Conservation (phyloP, 176 grass and related monocot species). For the Neostapfia colusana region DNA sequence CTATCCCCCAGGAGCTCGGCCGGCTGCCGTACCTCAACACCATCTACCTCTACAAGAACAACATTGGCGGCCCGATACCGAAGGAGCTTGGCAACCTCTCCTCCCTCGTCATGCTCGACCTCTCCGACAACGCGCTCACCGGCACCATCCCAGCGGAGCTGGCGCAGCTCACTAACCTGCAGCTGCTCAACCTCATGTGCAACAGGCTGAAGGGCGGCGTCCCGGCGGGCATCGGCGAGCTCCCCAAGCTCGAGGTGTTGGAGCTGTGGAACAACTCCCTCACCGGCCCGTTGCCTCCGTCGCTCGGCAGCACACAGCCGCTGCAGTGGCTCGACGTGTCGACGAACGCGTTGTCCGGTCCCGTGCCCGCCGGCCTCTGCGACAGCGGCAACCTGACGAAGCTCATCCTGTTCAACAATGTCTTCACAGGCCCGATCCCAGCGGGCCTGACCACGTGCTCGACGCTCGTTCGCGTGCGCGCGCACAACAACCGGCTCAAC, state of each 20-base stretch:
- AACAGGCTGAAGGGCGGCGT: conserved; percentile 82
- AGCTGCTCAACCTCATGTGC: conserved; percentile 96
- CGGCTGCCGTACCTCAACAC: conserved; percentile 61
- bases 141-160: conserved; percentile 77
- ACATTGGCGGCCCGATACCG: conserved; percentile 68
- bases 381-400: conserved; percentile 78
- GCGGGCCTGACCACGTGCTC: conserved; percentile 60
- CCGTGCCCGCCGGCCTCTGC: conserved; percentile 69
- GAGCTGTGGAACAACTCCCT: conserved; percentile 99
- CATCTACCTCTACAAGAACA: conserved; percentile 83
- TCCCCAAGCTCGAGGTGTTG: conserved; percentile 69
- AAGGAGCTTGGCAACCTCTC: conserved; percentile 71
- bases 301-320: conserved; percentile 65
- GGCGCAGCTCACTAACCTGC: conserved; percentile 57
- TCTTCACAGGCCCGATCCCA: conserved; percentile 74
- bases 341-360: conserved; percentile 74
- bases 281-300: conserved; percentile 62
- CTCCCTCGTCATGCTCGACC: conserved; percentile 75
- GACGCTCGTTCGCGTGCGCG: conserved; percentile 73
- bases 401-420: conserved; percentile 96
- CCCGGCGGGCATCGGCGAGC: conserved; percentile 65
- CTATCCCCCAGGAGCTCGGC: conserved; percentile 69
- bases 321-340: conserved; percentile 93
- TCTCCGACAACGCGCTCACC: conserved; percentile 80
- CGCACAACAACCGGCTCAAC: conserved; percentile 85